Evolutionary conservation across 495 filamentous ascomycete species (phyloP).

Genomic region (Daldinia childiae): DNA sequence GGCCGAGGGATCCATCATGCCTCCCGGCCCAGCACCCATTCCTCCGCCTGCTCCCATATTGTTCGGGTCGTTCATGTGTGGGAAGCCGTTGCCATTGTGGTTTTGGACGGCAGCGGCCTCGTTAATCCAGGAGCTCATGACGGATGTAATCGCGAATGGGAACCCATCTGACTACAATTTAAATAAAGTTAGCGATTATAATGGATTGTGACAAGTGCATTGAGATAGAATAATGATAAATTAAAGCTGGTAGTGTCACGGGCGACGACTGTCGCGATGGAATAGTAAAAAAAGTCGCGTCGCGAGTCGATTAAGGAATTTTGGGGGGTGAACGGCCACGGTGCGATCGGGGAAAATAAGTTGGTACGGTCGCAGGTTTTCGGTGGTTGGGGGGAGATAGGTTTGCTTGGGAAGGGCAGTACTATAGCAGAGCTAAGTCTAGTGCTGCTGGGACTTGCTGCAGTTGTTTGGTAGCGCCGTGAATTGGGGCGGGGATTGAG

Average conservation of each 20-base stretch:
- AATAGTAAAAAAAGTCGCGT: slow-evolving; percentile 58
- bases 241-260: slow-evolving; percentile 53
- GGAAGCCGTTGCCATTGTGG: slow-evolving; percentile 82
- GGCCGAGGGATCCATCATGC: slow-evolving; percentile 65
- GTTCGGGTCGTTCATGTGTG: slow-evolving; percentile 65
- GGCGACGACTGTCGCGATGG: slow-evolving; percentile 60
- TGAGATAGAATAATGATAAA: slow-evolving; percentile 46
- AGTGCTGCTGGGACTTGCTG: slow-evolving; percentile 11
- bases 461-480: background rate
- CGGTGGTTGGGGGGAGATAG: slow-evolving; percentile 43
- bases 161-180: slow-evolving; percentile 60
- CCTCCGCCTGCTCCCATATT: slow-evolving; percentile 52
- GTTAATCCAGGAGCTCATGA: slow-evolving; percentile 87
- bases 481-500: slow-evolving; percentile 8
- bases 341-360: slow-evolving; percentile 49
- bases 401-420: slow-evolving; percentile 4
- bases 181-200: slow-evolving; percentile 58
- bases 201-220: slow-evolving; percentile 47
- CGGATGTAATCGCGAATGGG: slow-evolving; percentile 50
- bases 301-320: slow-evolving; percentile 52
- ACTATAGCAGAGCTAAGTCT: slow-evolving; percentile 3
- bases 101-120: slow-evolving; percentile 75
- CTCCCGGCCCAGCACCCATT: slow-evolving; percentile 32
- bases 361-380: slow-evolving; percentile 39
- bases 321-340: slow-evolving; percentile 35